phyloP scores from a whole-genome alignment of 768 basidiomycete genomes.

The Boletus fagicola region DNA sequence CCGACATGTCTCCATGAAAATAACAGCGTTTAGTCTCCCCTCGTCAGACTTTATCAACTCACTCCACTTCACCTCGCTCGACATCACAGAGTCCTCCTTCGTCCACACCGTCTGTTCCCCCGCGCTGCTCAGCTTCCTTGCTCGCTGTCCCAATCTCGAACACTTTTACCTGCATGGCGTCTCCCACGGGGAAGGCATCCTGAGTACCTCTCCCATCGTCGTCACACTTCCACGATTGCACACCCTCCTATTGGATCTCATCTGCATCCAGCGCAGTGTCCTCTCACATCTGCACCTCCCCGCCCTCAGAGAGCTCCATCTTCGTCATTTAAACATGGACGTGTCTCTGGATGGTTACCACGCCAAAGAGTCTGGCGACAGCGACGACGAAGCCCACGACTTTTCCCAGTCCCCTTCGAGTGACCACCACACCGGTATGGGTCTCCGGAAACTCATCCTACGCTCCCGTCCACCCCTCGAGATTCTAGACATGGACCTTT shows the following conservation, averaged over 20 bases:
- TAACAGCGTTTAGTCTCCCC: constrained; percentile 53
- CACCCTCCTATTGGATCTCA: constrained; percentile 53
- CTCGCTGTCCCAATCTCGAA: constrained; percentile 59
- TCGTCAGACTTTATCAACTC: constrained; percentile 41
- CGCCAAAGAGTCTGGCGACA: constrained; percentile 57
- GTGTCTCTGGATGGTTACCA: constrained; percentile 37
- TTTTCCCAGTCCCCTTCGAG: constrained; percentile 76
- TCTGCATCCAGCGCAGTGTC: constrained; percentile 62
- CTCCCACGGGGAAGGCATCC: constrained; percentile 43
- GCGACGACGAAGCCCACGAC: constrained; percentile 70
- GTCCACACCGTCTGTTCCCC: constrained; percentile 43
- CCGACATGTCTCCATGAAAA: constrained; percentile 45
- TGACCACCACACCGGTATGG: constrained; percentile 79
- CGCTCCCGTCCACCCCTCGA: constrained; percentile 63
- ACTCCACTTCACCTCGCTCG: constrained; percentile 55
- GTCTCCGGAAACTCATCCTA: constrained; percentile 60
- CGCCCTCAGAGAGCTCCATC: constrained; percentile 55
- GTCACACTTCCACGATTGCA: constrained; percentile 58
- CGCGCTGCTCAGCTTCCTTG: constrained; percentile 58
- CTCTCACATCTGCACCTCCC: constrained; percentile 66
- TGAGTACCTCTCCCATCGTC: constrained; percentile 34
- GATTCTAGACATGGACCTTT: constrained; percentile 74
- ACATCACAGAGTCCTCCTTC: constrained; percentile 49
- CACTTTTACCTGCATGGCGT: constrained; percentile 56
- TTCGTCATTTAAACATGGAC: constrained; percentile 68